Base-by-base conservation (phyloP, 2,329 filamentous ascomycete genomes). In the Seiridium unicorne region DNA sequence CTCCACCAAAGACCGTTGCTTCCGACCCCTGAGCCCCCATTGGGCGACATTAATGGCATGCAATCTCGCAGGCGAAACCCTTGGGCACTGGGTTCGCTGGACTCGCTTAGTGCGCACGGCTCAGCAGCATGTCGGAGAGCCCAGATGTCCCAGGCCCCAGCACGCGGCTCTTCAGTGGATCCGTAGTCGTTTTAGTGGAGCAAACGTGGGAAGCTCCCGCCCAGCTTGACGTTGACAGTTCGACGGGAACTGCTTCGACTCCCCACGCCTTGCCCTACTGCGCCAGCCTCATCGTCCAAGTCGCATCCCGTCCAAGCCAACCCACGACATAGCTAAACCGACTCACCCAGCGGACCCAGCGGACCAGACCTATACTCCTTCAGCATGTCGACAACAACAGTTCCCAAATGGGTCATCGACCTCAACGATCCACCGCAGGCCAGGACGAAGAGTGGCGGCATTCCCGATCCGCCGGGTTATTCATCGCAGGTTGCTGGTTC, bases 401-500 rank as follows among this genome's bases (percentile, higher is more conserved):
- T 81, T 79, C 93, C 93, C 40, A 81, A 84, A 82, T 99, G 95
- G 95, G 91, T 94, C 40, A 76, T 88, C 65, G 89, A 96, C 70
- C 84, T 98, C 67, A 88, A 89, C 71, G 85, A 85, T 49, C 85
- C 91, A 38, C 87, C 92, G 32, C 73, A 84, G 32, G 72, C 85
- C 55, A 90, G 86, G 73, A 76, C 87, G 56, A 92, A 92, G 76
- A 82, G 84, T 55, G 72, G 79, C 67, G 84, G 83, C 72, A 87
- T 97, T 66, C 83, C 89, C 61, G 93, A 99, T 74, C 95, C 95
- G 55, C 91, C 92, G 58, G 94, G 95, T 72, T 98, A 89, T 80
- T 87, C 87, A 36, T 77, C 74, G 72, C 86, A 76, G 69, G 62
- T 72, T 34, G 71, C 77, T 55, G 76, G 80, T 68, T 84, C 84